phyloP scores from a whole-genome alignment of 768 basidiomycete genomes.

The Crepidotus variabilis region DNA sequence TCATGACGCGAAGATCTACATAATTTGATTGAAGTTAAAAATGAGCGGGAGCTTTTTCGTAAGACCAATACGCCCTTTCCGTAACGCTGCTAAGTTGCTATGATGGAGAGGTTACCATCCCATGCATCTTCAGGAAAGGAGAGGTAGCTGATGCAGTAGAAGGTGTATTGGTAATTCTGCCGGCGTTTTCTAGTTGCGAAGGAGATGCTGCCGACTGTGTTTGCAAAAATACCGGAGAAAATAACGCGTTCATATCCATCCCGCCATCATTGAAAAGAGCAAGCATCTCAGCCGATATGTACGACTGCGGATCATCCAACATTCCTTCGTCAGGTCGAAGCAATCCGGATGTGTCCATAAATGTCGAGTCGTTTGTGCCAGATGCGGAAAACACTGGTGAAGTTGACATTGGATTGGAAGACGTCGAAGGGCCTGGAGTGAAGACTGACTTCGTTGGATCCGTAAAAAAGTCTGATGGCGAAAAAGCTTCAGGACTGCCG shows the following conservation, averaged over 20 bases:
- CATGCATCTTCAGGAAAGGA: conserved; percentile 31
- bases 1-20: background rate
- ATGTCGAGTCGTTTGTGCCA: conserved; percentile 20
- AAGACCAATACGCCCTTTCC: background rate
- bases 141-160: conserved; percentile 20
- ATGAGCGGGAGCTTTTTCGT: background rate
- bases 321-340: conserved; percentile 41
- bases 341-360: conserved; percentile 31
- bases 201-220: conserved; percentile 3
- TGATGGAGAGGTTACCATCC: conserved; percentile 32
- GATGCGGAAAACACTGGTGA: conserved; percentile 15
- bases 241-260: conserved; percentile 32
- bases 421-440: conserved; percentile 16
- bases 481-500: conserved; percentile 65
- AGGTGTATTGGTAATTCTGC: conserved; percentile 8
- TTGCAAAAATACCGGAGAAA: conserved; percentile 25
- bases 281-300: conserved; percentile 55
- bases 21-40: background rate
- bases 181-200: conserved; percentile 7
- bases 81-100: conserved; percentile 6
- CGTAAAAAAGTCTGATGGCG: conserved; percentile 61
- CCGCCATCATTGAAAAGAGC: conserved; percentile 52
- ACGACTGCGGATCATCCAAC: conserved; percentile 44
- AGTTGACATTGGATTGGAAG: conserved; percentile 13
- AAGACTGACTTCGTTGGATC: conserved; percentile 37